phyloP scores from a whole-genome alignment of 2,329 filamentous ascomycete genomes.

The Nothophoma quercina region DNA sequence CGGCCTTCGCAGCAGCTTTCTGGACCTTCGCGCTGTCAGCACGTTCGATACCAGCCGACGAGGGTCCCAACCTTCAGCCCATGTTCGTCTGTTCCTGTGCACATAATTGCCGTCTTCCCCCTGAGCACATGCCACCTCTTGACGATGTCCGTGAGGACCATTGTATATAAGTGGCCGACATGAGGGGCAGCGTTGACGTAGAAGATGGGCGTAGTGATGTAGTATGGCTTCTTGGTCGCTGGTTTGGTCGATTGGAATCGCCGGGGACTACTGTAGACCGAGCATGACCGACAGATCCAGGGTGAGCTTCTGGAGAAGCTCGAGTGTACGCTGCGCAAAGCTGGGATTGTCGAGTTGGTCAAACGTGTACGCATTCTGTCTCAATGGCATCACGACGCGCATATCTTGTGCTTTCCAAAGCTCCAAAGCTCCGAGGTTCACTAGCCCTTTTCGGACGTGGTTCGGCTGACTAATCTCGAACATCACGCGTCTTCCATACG shows the following conservation, averaged over 20 bases:
- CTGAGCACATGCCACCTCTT: conserved; percentile 89
- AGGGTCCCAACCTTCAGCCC: conserved; percentile 75
- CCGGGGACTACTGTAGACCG: conserved; percentile 22
- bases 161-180: conserved; percentile 91
- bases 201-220: conserved; percentile 96
- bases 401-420: conserved; percentile 20
- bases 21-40: conserved; percentile 69
- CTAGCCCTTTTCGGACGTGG: neutral
- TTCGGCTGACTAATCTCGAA: conserved; percentile 3
- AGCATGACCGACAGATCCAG: conserved; percentile 38
- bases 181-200: conserved; percentile 98
- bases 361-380: conserved; percentile 42
- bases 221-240: conserved; percentile 76
- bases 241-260: conserved; percentile 31
- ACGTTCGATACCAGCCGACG: neutral
- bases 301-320: conserved; percentile 20
- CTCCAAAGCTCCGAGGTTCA: conserved; percentile 24
- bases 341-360: conserved; percentile 26
- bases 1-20: conserved; percentile 76
- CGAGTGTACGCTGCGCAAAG: conserved; percentile 27
- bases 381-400: conserved; percentile 23
- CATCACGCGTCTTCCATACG: too few species aligned
- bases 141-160: conserved; percentile 87
- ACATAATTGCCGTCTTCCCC: conserved; percentile 74
- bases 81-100: conserved; percentile 96